Evolutionary conservation across 371 early-diverging fungal species (phyloP), one percentile per base, ranked within the genome.

Genomic region (Mortierella sp.): DNA sequence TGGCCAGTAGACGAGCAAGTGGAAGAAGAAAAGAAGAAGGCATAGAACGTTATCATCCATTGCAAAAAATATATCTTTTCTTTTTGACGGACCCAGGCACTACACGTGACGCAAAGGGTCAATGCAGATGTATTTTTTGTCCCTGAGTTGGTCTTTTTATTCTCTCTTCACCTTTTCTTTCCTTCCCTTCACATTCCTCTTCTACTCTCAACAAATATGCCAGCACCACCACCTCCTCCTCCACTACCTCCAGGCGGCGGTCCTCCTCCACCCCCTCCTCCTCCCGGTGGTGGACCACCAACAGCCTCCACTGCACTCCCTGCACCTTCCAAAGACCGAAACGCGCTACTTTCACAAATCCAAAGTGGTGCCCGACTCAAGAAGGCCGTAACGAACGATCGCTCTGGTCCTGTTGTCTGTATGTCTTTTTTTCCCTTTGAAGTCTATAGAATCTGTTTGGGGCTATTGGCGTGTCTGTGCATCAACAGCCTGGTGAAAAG

Each of bases 371-470:
- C 89, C 34, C 86, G 79, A 68, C 89, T 96, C 47, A 95, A 91
- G 78, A 93, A 93, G 73, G 77, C 93, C 2, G 89, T 88, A 41
- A 95, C 96, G 8, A 94, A 94, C 79, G 96, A 96, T 85, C 86
- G 94, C 44, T 93, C 93, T 37, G 80, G 88, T 7, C 94, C 95
- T 26, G 39, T 83, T 3, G 37, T 92, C 43, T 87, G 77, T 66
- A 80, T 86, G 83, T 52, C 39, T 34, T 63, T 4, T 40, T 10
- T 40, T 64, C n/a, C 13, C 19, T 13, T 10, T 58, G 26, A n/a
- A n/a, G n/a, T n/a, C 11, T 14, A 31, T n/a, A 9, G 22, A 6
- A 2, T 24, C 39, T 37, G 24, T 41, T 41, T 64, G 41, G 40
- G 24, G n/a, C n/a, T n/a, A n/a, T n/a, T n/a, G n/a, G n/a, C n/a